Evolutionary conservation across 129 eudicot species (phyloP), one percentile per base, ranked within the genome.

Genomic region (Solidago caesia): DNA sequence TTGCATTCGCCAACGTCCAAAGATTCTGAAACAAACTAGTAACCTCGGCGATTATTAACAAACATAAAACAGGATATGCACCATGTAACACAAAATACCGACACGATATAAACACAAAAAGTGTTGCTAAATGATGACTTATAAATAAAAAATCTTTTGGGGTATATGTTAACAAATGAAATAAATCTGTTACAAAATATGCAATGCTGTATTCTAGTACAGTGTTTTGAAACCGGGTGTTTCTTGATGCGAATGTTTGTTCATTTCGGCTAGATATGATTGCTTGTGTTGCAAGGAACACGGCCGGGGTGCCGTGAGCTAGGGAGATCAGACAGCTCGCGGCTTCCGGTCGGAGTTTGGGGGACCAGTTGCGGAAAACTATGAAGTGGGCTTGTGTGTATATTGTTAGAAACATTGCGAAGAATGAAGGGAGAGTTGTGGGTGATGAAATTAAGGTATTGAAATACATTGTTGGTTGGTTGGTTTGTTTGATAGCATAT

Each of bases 281-380:
- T 44, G 96, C 87, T n/a, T 16, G 21, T 8, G 44, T 5, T 62
- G 98, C 95, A 10, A 92, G 70, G 78, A 92, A 67, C 1, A 68
- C 89, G 5, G 96, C 98, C 2, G 98, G 98, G n/a, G 98, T 84
- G 77, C 98, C 96, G 63, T 92, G 98, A 52, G 85, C 74, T 13
- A 81, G 75, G 15, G 98, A 92, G 74, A 90, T 92, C 5, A 81
- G 52, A 78, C 98, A 92, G 84, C 96, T 89, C 27, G 98, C 79
- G 26, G 98, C 95, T 78, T 89, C 96, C 21, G 96, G 96, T 25
- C 95, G 92, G 83, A 81, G 84, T 52, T 92, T 87, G 6, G 86
- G 83, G 75, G 77, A 67, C 98, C 98, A 92, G 4, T 67, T 68
- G 7, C 82, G 85, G 84, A 92, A 89, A 27, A 92, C 64, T 11